Conservation (phyloP, 208 protist genomes). For the Trypanosoma melophagium region DNA sequence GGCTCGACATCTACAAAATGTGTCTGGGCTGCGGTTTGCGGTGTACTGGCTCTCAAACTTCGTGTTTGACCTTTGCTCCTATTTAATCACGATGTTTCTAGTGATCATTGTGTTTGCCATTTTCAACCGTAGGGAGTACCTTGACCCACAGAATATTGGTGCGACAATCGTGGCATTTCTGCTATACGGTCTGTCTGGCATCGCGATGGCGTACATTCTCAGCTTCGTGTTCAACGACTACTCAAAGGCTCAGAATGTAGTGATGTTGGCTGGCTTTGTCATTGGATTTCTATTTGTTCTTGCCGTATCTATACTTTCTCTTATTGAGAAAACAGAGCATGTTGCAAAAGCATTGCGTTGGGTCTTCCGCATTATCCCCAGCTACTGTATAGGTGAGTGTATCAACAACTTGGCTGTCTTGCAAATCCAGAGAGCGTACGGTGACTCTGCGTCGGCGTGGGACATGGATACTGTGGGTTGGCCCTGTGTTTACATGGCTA, state of each 20-base stretch:
- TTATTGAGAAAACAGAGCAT: slow-evolving; percentile 45
- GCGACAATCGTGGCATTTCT: slow-evolving; percentile 56
- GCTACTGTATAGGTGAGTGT: slow-evolving; percentile 75
- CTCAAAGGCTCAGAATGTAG: slow-evolving; percentile 66
- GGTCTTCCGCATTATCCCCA: slow-evolving; percentile 69
- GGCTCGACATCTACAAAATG: slow-evolving; percentile 44
- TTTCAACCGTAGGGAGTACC: slow-evolving; percentile 66
- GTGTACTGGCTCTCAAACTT: slow-evolving; percentile 87
- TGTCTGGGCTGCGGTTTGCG: too few relatives aligned
- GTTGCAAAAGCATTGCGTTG: slow-evolving; percentile 46
- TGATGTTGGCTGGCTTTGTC: slow-evolving; percentile 76
- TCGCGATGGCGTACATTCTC: slow-evolving; percentile 59
- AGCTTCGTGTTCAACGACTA: slow-evolving; percentile 72
- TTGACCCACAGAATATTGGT: slow-evolving; percentile 36
- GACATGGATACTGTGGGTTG: slow-evolving; percentile 43
- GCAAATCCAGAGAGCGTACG: slow-evolving; percentile 30
- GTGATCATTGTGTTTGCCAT: slow-evolving; percentile 58
- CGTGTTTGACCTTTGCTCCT: slow-evolving; percentile 69
- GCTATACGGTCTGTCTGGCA: slow-evolving; percentile 63
- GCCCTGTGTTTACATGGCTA: slow-evolving; percentile 63
- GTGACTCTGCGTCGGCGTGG: slow-evolving; percentile 23
- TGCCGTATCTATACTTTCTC: slow-evolving; percentile 45
- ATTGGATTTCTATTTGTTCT: slow-evolving; percentile 73
- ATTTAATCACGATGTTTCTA: slow-evolving; percentile 61
- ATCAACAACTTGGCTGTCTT: slow-evolving; percentile 69